phyloP scores from a whole-genome alignment of 2,329 filamentous ascomycete genomes.

The Esteya vermicola region DNA sequence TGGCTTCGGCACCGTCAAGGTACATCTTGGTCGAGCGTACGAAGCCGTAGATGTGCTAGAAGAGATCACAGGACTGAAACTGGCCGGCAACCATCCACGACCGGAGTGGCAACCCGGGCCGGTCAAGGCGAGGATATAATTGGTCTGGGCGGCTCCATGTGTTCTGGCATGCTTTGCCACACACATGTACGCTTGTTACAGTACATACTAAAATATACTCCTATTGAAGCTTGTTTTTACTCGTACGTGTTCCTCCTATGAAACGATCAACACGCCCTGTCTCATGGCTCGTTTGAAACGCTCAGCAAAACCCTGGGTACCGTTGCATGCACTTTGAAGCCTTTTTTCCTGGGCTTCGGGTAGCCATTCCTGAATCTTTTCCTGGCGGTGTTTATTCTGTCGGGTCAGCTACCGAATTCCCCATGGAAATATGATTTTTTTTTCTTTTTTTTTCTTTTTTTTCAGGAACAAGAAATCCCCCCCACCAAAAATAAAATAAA shows the following conservation, averaged over 20 bases:
- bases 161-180: neutral
- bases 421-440: neutral
- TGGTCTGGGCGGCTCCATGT: neutral
- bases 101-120: conserved; percentile 5
- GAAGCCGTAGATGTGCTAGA: conserved; percentile 78
- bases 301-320: conserved; percentile 36
- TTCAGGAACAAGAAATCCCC: too few species aligned
- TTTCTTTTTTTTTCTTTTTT: too few species aligned
- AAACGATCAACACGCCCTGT: conserved; percentile 15
- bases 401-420: neutral
- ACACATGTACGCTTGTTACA: too few species aligned
- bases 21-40: conserved; percentile 60
- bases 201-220: neutral
- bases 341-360: conserved; percentile 41
- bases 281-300: conserved; percentile 34
- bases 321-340: conserved; percentile 36
- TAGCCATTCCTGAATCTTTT: conserved; percentile 51
- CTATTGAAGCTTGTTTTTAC: neutral
- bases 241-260: too few species aligned
- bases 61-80: conserved; percentile 50
- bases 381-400: conserved; percentile 46
- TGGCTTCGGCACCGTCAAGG: conserved; percentile 76
- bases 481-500: neutral
- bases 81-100: conserved; percentile 41
- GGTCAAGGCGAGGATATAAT: conserved; percentile 30